A percentile compares a stretch with the other conserved stretches of the same genome.
phyloP scores from a whole-genome alignment of 1,284 basidiomycete genomes.

The Malassezia brasiliensis region DNA sequence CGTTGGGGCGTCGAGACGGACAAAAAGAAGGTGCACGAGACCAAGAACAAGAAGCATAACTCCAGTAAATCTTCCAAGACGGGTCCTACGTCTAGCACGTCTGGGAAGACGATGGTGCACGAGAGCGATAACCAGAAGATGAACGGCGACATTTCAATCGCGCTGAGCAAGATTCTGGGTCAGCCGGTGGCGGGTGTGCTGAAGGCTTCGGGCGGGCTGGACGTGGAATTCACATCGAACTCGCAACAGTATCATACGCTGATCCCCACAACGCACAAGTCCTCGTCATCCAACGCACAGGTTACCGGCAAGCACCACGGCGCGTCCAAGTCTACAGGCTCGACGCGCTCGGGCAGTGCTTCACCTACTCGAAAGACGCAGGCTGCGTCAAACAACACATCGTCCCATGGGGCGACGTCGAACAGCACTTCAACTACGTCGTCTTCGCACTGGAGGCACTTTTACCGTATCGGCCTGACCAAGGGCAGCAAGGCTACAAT shows the following conservation, averaged over 20 bases:
- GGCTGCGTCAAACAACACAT: too few species aligned
- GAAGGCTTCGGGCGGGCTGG: neutral
- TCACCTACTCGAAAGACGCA: neutral
- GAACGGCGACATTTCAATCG: neutral
- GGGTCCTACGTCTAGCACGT: too few species aligned
- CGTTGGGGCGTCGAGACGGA: neutral
- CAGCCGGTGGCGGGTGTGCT: neutral
- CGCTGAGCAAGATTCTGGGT: neutral
- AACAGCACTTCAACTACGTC: neutral
- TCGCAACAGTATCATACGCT: neutral
- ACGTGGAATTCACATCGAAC: neutral
- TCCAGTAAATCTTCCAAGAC: neutral
- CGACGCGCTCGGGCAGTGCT: too few species aligned
- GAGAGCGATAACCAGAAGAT: neutral
- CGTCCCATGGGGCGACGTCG: too few species aligned
- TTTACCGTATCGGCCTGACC: slow-evolving; percentile 5
- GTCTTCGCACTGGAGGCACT: neutral
- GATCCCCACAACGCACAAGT: neutral
- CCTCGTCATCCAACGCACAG: neutral
- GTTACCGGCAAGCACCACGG: too few species aligned
- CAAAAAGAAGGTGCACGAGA: neutral
- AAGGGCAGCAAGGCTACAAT: neutral
- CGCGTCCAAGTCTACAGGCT: too few species aligned
- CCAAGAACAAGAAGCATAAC: neutral
- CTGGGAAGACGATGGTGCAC: neutral